These are phyloP conservation scores for Cladosporium velox DNA, from an alignment of 2,329 filamentous ascomycete genomes.

Conservation along the genomic window DNA sequence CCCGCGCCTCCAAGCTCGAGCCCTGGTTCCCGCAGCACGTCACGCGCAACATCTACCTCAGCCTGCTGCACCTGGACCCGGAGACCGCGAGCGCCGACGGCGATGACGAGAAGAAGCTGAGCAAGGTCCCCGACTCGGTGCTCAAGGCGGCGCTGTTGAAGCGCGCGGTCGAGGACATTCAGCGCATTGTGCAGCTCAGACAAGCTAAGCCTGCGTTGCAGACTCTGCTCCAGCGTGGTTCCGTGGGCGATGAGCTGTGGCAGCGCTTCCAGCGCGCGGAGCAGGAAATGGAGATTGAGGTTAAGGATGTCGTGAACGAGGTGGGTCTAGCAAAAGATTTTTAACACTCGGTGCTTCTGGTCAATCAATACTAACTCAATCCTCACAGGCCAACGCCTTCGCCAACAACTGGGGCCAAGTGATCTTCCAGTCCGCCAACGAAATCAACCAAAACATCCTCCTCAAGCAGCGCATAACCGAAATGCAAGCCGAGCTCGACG, in stretches of 20 bases:
- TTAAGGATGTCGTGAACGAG: conserved; percentile 91
- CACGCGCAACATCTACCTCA: conserved; percentile 92
- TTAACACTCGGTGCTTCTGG: too few relatives aligned
- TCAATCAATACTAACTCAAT: neutral
- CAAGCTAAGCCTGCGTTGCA: conserved; percentile 85
- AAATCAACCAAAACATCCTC: conserved; percentile 83
- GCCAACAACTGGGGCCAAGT: conserved; percentile 85
- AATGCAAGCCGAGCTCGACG: conserved; percentile 67
- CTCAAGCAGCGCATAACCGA: conserved; percentile 75
- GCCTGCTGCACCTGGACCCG: conserved; percentile 77
- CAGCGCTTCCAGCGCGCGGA: conserved; percentile 88
- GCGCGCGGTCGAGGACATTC: conserved; percentile 89
- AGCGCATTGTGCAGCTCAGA: conserved; percentile 84
- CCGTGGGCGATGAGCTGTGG: conserved; percentile 94
- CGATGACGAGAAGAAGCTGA: conserved; percentile 64
- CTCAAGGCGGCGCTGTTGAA: conserved; percentile 85
- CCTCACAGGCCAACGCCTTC: conserved; percentile 79
- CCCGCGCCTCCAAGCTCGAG: conserved; percentile 77
- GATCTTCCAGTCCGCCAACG: conserved; percentile 97
- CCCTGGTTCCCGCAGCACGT: conserved; percentile 93
- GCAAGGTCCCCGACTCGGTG: conserved; percentile 76
- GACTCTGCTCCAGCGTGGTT: conserved; percentile 80
- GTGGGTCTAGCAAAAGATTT: conserved; percentile 49
- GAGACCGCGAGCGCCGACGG: conserved; percentile 48
- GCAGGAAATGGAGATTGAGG: conserved; percentile 95